Base-by-base conservation (phyloP, 1,139 yeast species). In the Debaryomyces udenii region DNA sequence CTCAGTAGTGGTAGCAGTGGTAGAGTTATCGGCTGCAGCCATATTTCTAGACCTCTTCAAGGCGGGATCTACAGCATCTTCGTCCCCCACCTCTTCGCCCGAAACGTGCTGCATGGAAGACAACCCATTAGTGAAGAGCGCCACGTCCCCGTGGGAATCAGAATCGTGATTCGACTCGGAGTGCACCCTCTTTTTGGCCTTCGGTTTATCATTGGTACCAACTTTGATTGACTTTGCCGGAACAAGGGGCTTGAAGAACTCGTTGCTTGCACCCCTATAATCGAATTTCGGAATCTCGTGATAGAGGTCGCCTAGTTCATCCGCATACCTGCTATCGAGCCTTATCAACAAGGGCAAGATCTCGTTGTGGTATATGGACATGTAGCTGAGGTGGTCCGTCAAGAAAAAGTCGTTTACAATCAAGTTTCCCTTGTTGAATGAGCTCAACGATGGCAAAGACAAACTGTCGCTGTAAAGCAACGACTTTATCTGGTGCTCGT, bases 291-390 rank as follows among this genome's bases (percentile, higher is more conserved):
- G 72, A 11, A 69, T 58, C 20, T 59, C 64, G 3, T 46, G 46
- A 44, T 66, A 68, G 1, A 66, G 49, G 35, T 60, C 60, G 1
- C 61, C 68, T 26, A 68, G 48, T 1, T 64, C 71, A 27, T 66
- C 67, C 2, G 56, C 51, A 42, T 62, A 68, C 32, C 53, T 57
- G 2, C 57, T 46, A 40, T 68, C 74, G 26, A 62, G 41, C 26
- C 60, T 53, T 4, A 61, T 59, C 18, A 68, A 51, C 41, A 69
- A 53, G 1, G 69, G 71, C 18, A 68, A 48, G 2, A 69, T 62
- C 37, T 68, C 73, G 45, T 68, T 69, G 45, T 69, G 75, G 45
- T 69, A 69, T 9, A 61, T 61, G 1, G 73, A 66, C 63, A 69
- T 66, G 44, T 68, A 69, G 44, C 49, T 55, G 33, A 67, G 54